Base-by-base conservation (phyloP, 495 filamentous ascomycete species). In the Pseudotulostoma volvatum region DNA sequence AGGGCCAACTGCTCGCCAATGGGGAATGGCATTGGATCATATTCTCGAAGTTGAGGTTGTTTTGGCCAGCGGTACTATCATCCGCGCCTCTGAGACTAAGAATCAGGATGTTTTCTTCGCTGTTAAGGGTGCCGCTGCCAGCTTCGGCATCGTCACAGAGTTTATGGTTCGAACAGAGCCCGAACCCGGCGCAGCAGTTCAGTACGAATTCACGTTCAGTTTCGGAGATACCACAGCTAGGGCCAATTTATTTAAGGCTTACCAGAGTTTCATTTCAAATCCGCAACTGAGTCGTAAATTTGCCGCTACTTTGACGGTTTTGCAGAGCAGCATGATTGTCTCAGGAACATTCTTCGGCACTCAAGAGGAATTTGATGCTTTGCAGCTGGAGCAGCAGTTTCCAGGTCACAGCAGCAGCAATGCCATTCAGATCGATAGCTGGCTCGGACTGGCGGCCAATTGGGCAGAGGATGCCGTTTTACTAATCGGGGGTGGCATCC, bases 21-120 rank as follows among this genome's bases (percentile, higher is more conserved):
- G 70, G 63, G 81, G 81, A 13, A 50, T 72, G 0, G 61, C 75
- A 0, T 53, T 86, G 33, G 81, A 86, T 45, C 67, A 67, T 23
- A 67, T 85, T 34, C 40, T 72, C 11, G 71, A 47, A 9, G 50
- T 70, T 13, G 66, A 76, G 23, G 74, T 81, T 1, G 76, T 84
- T n/a, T 64, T 77, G 5, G 74, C 76, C 1, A 66, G 77, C 44
- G 72, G 71, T 9, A 57, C 43, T 14, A 47, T 67, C 18, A 56
- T 71, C n/a, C 44, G 46, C 1, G 59, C 59, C 4, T 56, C 65
- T 3, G 42, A 53, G 1, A 49, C 45, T 1, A 5, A 58, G 2
- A 55, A 76, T 30, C 32, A 47, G 0, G 67, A 74, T 20, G 34
- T 77, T 0, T 74, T 69, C 46, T 79, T 63, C 44, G 69, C 69